Base-by-base conservation (phyloP, 2,329 filamentous ascomycete genomes). In the Ascochyta clinopodiicola region DNA sequence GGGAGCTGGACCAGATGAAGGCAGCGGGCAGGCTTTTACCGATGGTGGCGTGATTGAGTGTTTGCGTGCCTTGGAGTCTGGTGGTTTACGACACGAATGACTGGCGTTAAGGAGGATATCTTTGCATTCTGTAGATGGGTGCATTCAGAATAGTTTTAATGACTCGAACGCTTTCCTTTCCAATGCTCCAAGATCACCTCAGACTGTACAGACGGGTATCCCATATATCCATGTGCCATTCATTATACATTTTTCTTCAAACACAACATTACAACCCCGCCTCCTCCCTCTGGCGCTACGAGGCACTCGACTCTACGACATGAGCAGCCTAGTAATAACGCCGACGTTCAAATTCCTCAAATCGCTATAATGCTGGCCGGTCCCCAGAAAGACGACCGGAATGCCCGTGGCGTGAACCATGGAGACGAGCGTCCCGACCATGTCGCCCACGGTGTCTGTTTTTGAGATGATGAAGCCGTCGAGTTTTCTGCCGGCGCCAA, bases 401-500 rank as follows among this genome's bases (percentile, higher is more conserved):
- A 99, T 96, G 25, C 94, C 92, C 3, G 96, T 99, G 3, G 95
- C 94, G 78, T 98, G 94, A 35, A 99, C 94, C 81, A 99, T 94
- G 74, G 91, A 96, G 60, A 99, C 95, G 61, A 99, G 81, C 2
- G 94, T 97, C 2, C 88, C 92, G 38, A 97, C 92, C 93, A 98
- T 98, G 78, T 97, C 94, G n/a, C 95, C 96, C 34, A 99, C 96
- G 0, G 95, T 99, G 79, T 99, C 95, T 75, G 95, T 98, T 78
- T 99, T 99, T 57, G 89, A 94, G 67, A 99, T 97, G 73, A 99
- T 96, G 77, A 99, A 99, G 6, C 95, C 95, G 77, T 99, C 96
- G 34, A 99, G 83, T 25, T 86, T 85, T 53, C 94, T 83, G 13
- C 87, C 88, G 5, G 86, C 82, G 29, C 95, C 96, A 78, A 99